Evolutionary conservation across 805 yeast species (phyloP).

Genomic region (Pichia membranifaciens): DNA sequence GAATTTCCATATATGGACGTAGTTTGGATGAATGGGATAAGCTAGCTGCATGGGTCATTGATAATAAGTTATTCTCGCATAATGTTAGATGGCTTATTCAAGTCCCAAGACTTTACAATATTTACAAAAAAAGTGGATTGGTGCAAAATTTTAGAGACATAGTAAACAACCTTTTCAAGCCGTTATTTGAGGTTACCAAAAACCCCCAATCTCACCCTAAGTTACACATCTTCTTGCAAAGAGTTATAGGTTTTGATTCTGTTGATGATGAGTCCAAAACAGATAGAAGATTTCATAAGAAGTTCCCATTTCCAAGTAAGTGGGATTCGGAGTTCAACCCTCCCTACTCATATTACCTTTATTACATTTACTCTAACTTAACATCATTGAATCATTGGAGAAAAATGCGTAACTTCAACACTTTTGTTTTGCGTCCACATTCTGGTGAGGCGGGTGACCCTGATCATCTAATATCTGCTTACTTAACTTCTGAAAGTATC

Average conservation of each 20-base stretch:
- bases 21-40: conserved; percentile 90
- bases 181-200: conserved; percentile 82
- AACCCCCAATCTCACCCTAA: conserved; percentile 90
- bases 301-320: conserved; percentile 76
- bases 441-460: conserved; percentile 99
- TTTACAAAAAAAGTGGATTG: conserved; percentile 72
- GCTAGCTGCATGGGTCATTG: conserved; percentile 90
- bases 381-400: conserved; percentile 85
- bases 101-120: conserved; percentile 87
- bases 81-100: conserved; percentile 97
- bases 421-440: conserved; percentile 94
- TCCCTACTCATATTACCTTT: conserved; percentile 94
- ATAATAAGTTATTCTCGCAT: conserved; percentile 83
- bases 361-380: conserved; percentile 81
- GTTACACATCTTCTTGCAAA: conserved; percentile 75
- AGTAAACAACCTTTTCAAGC: conserved; percentile 72
- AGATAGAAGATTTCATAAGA: conserved; percentile 75
- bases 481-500: conserved; percentile 82
- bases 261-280: conserved; percentile 96
- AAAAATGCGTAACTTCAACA: conserved; percentile 65
- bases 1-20: conserved; percentile 93
- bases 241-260: conserved; percentile 96
- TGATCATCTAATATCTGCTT: conserved; percentile 89
- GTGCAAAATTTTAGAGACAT: conserved; percentile 72
- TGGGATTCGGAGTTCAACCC: conserved; percentile 84